phyloP scores from a whole-genome alignment of 2,329 filamentous ascomycete genomes.

The Fusarium humuli region DNA sequence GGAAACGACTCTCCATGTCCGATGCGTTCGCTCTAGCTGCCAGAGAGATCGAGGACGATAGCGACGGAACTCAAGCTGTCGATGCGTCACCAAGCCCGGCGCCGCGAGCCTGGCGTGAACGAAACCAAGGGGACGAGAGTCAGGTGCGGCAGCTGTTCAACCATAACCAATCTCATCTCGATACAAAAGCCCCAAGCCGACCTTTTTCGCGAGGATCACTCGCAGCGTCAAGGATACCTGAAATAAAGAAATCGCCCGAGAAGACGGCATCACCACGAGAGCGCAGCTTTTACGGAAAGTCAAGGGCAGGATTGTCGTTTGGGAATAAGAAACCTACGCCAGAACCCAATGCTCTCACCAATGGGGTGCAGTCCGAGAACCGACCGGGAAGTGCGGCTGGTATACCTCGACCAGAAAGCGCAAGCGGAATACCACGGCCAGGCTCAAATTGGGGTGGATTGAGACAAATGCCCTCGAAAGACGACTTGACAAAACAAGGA shows the following conservation, averaged over 20 bases:
- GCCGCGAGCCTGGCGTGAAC: conserved; percentile 58
- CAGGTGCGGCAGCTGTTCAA: conserved; percentile 47
- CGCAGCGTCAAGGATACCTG: conserved; percentile 36
- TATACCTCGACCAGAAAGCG: conserved; percentile 21
- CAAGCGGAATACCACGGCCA: conserved; percentile 15
- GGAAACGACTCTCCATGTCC: conserved; percentile 54
- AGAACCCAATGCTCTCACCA: conserved; percentile 17
- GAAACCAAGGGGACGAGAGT: conserved; percentile 49
- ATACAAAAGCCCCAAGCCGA: conserved; percentile 45
- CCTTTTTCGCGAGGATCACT: conserved; percentile 42
- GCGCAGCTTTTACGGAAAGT: conserved; percentile 42
- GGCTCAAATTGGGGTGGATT: conserved; percentile 21
- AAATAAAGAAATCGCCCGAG: conserved; percentile 30
- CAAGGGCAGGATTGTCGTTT: conserved; percentile 42
- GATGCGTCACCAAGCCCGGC: conserved; percentile 65
- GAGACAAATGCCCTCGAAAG: conserved; percentile 40
- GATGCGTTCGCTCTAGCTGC: conserved; percentile 57
- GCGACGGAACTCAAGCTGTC: conserved; percentile 44
- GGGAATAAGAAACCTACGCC: conserved; percentile 24
- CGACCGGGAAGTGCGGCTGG: conserved; percentile 17
- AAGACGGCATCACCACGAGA: conserved; percentile 40
- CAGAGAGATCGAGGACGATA: conserved; percentile 46
- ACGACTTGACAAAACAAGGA: conserved; percentile 45
- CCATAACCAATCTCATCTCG: conserved; percentile 49
- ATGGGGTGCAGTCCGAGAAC: conserved; percentile 20